Evolutionary conservation across 257 asterid species (phyloP).

Genomic region (Eucommia ulmoides): DNA sequence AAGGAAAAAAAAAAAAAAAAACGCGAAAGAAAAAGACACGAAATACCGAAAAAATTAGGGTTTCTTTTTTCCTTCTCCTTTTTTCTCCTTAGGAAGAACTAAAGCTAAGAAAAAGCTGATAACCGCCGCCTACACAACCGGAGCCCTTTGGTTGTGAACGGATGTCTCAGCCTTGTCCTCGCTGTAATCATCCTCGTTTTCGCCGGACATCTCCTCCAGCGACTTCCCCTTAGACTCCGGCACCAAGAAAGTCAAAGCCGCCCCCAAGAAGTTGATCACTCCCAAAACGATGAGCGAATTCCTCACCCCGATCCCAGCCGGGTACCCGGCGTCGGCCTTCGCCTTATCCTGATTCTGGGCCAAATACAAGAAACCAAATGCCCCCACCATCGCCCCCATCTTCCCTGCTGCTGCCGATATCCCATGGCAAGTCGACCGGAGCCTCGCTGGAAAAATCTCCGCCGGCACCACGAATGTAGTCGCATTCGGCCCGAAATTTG

Average conservation of each 20-base stretch:
- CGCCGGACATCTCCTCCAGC: conserved; percentile 25
- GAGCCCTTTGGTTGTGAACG: too few relatives aligned
- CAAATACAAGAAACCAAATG: conserved; percentile 24
- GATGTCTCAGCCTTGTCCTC: too few relatives aligned
- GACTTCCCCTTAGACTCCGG: conserved; percentile 27
- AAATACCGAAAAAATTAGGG: too few relatives aligned
- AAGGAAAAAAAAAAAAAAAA: too few relatives aligned
- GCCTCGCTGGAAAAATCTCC: background rate
- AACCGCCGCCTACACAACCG: too few relatives aligned
- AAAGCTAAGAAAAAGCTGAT: too few relatives aligned
- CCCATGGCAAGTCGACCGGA: background rate
- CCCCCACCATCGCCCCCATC: conserved; percentile 24
- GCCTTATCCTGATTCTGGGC: conserved; percentile 17
- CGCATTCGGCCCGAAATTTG: background rate
- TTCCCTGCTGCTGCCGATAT: conserved; percentile 11
- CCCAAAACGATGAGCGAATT: conserved; percentile 21
- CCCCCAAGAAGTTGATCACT: conserved; percentile 13
- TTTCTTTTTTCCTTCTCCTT: too few relatives aligned
- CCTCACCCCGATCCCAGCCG: conserved; percentile 25
- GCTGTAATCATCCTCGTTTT: conserved; percentile 17
- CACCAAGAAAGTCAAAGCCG: conserved; percentile 19
- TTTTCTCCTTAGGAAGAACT: too few relatives aligned
- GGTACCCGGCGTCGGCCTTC: conserved; percentile 23
- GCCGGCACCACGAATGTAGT: conserved; percentile 1
- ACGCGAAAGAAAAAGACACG: too few relatives aligned